Base-by-base conservation (phyloP, 805 yeast species). In the Danielia oregonensis region DNA sequence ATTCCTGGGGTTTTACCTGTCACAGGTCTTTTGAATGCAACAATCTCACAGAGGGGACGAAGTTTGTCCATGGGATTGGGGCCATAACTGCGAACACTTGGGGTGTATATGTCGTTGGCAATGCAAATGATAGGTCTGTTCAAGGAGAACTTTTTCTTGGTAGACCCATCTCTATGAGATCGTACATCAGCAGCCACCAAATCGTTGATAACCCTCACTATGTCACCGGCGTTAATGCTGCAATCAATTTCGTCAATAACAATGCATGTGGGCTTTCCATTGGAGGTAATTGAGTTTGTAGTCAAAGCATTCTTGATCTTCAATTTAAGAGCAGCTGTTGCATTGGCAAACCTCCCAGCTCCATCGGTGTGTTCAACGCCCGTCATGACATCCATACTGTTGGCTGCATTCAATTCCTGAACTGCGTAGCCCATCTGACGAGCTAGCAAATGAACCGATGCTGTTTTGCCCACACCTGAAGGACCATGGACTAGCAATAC, bases 381-480 rank as follows among this genome's bases (percentile, higher is more conserved):
- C 2, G 63, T 61, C 17, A 55, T 36, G 2, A 59, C 42, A 35
- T 66, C 66, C 65, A 65, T 56, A 44, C 68, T 61, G 37, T 65
- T 66, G 5, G 71, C 64, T 2, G 97, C 96, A 60, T 91, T 91
- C 40, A 91, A 72, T 49, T 91, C 98, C 46, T 83, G 72, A 0
- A 84, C 74, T 29, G 79, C 77, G 54, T 84, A 91, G 0, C 95
- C 95, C 25, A 85, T 74, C 44, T 86, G 95, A 29, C 69, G 71
- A 3, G 96, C 93, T 24, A 88, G 72, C 1, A 87, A 76, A 51
- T 89, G 96, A 0, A 91, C 86, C 2, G 88, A 80, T 0, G 93
- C 76, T 0, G 97, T 89, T 54, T 91, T 91, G 7, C 98, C 98
- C 12, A 83, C 70, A 2, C 98, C 98, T 0, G 96, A 88, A 0